Conservation (phyloP, 805 yeast genomes). For the Wickerhamomyces alni region DNA sequence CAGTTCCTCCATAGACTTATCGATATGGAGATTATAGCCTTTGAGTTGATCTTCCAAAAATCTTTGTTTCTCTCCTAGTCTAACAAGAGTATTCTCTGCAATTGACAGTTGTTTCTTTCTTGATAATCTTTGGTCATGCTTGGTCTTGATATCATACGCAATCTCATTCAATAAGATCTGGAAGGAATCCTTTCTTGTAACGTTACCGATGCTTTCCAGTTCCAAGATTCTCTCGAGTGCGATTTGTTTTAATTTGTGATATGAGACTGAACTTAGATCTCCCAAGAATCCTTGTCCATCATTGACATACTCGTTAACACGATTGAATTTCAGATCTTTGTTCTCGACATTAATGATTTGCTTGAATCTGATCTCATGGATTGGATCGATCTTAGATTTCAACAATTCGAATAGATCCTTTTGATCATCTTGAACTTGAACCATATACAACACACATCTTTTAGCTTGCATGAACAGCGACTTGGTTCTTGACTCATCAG, state of each 20-base stretch:
- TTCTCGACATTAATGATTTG: conserved; percentile 47
- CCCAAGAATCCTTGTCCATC: conserved; percentile 42
- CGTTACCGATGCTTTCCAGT: conserved; percentile 59
- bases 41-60: conserved; percentile 35
- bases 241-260: conserved; percentile 70
- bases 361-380: conserved; percentile 63
- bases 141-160: conserved; percentile 68
- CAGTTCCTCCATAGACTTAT: conserved; percentile 42
- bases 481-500: conserved; percentile 50
- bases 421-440: conserved; percentile 71
- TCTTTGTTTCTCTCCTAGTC: conserved; percentile 39
- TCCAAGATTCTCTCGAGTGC: conserved; percentile 73
- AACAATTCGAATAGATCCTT: conserved; percentile 62
- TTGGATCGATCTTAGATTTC: conserved; percentile 56
- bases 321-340: conserved; percentile 27
- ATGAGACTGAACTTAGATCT: conserved; percentile 43
- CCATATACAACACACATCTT: conserved; percentile 72
- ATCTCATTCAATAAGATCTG: conserved; percentile 79
- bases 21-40: conserved; percentile 41
- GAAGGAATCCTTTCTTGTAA: conserved; percentile 63
- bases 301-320: conserved; percentile 35
- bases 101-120: conserved; percentile 40
- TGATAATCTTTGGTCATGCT: conserved; percentile 43
- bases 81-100: conserved; percentile 37
- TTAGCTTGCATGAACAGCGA: conserved; percentile 71